Base-by-base conservation (phyloP, 2,329 filamentous ascomycete species). In the Aspergillus neoniger region DNA sequence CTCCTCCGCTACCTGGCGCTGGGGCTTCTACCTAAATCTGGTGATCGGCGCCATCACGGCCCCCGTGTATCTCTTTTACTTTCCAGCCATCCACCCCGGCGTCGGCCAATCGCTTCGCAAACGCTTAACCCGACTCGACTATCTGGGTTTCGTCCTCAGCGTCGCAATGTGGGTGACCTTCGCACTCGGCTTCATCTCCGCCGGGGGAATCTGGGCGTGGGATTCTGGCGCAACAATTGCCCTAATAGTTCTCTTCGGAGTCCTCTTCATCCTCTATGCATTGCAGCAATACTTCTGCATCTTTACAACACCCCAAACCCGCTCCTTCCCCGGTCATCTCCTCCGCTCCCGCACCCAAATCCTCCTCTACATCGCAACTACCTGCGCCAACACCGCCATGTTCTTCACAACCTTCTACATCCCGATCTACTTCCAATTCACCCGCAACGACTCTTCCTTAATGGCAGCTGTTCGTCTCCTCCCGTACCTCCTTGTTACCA, bases 21-120 rank as follows among this genome's bases (percentile, higher is more conserved):
- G 73, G 74, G 77, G 75, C 0, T 83, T 84, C 65, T 88, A 88
- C 65, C 81, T 87, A 72, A 87, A 87, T 65, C 75, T 86, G 0
- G 69, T 77, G n/a, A 72, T 82, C 52, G 76, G 82, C 0, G 83
- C 74, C 7, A 66, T 77, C 4, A 71, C 76, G 15, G 68, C 77
- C 3, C 79, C 81, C 0, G 72, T 80, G 14, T 76, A 79, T n/a
- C n/a, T 85, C 30, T 78, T 82, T 61, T 65, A 79, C 6, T 74
- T 85, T 0, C 77, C 71, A 32, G 60, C 58, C 5, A 63, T 61
- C 10, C 55, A 72, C 51, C 56, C 71, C 67, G 44, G 67, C 68
- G 53, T 70, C 7, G 64, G 63, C 6, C 65, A 60, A 17, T 17
- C 65, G 0, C 23, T 71, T 3, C 57, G 21, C 12, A 44, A 68